Percentiles rank a stretch among this genome's conserved stretches.
These are phyloP conservation scores for Dothideomycetes sp. DNA, from an alignment of 2,329 filamentous ascomycete species.

Conservation along the genomic window DNA sequence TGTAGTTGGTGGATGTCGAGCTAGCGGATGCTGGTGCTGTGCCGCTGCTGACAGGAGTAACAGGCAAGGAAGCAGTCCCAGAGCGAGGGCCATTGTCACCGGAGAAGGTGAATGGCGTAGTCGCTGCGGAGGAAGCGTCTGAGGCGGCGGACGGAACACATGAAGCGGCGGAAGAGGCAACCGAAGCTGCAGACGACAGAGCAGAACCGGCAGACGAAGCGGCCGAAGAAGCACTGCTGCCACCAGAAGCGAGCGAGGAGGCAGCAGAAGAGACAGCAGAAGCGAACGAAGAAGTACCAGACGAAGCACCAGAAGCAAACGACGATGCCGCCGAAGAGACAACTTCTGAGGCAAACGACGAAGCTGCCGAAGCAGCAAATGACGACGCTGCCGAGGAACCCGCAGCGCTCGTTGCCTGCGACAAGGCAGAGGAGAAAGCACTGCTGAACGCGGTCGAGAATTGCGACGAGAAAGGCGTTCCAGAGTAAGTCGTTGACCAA, in stretches of 20 bases:
- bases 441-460: constrained; percentile 2
- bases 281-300: not conserved
- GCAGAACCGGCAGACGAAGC: constrained; percentile 25
- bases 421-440: not conserved
- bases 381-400: constrained; percentile 2
- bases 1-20: constrained; percentile 6
- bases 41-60: not conserved
- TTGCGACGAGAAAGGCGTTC: constrained; percentile 5
- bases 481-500: constrained; percentile 3
- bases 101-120: not conserved
- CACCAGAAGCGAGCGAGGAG: constrained; percentile 8
- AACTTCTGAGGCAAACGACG: constrained; percentile 8
- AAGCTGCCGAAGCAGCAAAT: constrained; percentile 7
- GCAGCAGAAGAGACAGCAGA: constrained; percentile 5
- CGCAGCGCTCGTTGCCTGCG: constrained; percentile 7
- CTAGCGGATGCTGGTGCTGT: not conserved
- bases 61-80: not conserved
- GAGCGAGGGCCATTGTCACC: not conserved
- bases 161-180: not conserved
- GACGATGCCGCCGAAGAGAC: constrained; percentile 8
- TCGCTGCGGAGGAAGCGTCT: not conserved
- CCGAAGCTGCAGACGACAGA: not conserved
- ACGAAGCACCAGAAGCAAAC: constrained; percentile 23
- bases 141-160: not conserved
- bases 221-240: constrained; percentile 15